A percentile compares a stretch with the other conserved stretches of the same genome.
These are phyloP conservation scores for Colletotrichum tamarilloi DNA, from an alignment of 2,329 filamentous ascomycete genomes.

Conservation along the genomic window DNA sequence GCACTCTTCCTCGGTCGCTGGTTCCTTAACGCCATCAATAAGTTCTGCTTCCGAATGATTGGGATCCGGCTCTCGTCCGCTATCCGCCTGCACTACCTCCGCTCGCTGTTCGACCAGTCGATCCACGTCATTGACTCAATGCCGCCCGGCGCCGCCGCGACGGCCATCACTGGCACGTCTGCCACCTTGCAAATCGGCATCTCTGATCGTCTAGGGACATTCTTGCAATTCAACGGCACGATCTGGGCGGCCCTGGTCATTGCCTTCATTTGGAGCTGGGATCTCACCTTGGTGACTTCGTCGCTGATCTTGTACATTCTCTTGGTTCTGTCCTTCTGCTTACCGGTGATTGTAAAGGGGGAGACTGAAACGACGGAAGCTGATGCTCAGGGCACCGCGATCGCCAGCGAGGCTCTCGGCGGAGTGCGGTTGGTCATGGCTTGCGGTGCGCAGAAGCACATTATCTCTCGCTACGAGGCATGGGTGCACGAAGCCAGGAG, in stretches of 20 bases:
- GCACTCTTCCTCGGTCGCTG: slow-evolving; percentile 77
- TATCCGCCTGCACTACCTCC: slow-evolving; percentile 63
- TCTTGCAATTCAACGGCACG: slow-evolving; percentile 56
- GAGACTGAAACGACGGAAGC: slow-evolving; percentile 37
- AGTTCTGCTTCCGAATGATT: slow-evolving; percentile 71
- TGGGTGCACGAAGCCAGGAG: slow-evolving; percentile 51
- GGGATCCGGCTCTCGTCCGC: slow-evolving; percentile 71
- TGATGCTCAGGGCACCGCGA: slow-evolving; percentile 50
- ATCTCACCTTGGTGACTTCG: slow-evolving; percentile 62
- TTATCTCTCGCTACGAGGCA: slow-evolving; percentile 49
- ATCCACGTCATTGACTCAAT: slow-evolving; percentile 62
- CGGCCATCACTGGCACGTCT: slow-evolving; percentile 63
- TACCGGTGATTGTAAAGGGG: slow-evolving; percentile 45
- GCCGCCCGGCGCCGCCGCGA: slow-evolving; percentile 61
- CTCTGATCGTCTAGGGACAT: slow-evolving; percentile 60
- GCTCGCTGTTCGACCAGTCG: slow-evolving; percentile 61
- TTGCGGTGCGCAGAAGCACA: slow-evolving; percentile 53
- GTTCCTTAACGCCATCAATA: slow-evolving; percentile 70
- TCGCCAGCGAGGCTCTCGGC: slow-evolving; percentile 55
- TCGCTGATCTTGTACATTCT: slow-evolving; percentile 57
- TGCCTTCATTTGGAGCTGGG: slow-evolving; percentile 63
- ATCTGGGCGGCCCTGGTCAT: slow-evolving; percentile 59
- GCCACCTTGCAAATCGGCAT: slow-evolving; percentile 66
- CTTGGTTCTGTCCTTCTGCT: slow-evolving; percentile 41
- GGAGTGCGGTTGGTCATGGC: slow-evolving; percentile 56